A percentile compares a stretch with the other conserved stretches of the same genome.
phyloP scores from a whole-genome alignment of 2,329 filamentous ascomycete genomes.

The Monilinia aucupariae region DNA sequence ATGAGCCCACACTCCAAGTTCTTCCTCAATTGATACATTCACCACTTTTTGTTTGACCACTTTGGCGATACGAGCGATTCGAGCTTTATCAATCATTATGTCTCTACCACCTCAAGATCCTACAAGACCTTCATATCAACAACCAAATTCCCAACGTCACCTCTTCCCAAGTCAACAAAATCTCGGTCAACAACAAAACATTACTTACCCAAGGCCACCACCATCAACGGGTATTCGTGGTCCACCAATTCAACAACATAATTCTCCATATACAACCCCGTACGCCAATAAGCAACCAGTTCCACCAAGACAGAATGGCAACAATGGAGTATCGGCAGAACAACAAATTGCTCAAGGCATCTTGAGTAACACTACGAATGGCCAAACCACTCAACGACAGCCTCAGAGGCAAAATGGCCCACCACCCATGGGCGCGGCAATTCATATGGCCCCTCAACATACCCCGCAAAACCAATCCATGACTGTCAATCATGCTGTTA shows the following conservation, averaged over 20 bases:
- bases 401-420: conserved; percentile 20
- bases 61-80: conserved; percentile 12
- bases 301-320: conserved; percentile 27
- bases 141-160: conserved; percentile 19
- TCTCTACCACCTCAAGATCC: conserved; percentile 30
- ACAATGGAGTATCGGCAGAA: conserved; percentile 31
- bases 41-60: conserved; percentile 15
- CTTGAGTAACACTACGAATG: conserved; percentile 27
- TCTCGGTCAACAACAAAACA: conserved; percentile 26
- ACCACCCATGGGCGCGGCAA: conserved; percentile 32
- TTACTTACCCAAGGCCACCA: conserved; percentile 27
- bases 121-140: conserved; percentile 21
- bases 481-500: conserved; percentile 33
- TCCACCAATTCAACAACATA: conserved; percentile 28
- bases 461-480: conserved; percentile 29
- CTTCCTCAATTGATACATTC: conserved; percentile 17
- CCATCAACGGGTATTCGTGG: conserved; percentile 27
- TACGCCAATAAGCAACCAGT: conserved; percentile 29
- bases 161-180: conserved; percentile 27
- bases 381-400: conserved; percentile 32
- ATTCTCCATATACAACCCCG: conserved; percentile 32
- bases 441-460: conserved; percentile 32
- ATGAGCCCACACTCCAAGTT: conserved; percentile 17
- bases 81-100: conserved; percentile 23
- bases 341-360: conserved; percentile 36